Conservation (phyloP, 441 rosid species). For the Aquilaria agallochum region DNA sequence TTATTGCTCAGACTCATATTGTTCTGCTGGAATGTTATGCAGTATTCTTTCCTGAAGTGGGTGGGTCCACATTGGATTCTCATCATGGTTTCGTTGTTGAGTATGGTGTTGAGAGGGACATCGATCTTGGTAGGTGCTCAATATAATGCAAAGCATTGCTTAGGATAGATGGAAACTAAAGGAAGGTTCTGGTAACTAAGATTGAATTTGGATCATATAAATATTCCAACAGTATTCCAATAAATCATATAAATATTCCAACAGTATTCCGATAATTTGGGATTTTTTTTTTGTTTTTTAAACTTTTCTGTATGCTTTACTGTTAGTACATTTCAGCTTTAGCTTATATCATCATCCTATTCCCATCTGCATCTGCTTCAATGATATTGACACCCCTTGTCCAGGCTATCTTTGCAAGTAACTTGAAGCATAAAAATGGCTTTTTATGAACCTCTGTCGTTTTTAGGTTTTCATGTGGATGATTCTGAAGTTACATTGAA, state of each 20-base stretch:
- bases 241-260: not conserved
- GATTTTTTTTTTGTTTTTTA: slow-evolving; percentile 2
- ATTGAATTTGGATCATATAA: slow-evolving; percentile 1
- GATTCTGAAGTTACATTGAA: slow-evolving; percentile 71
- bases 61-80: slow-evolving; percentile 61
- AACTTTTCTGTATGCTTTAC: not conserved
- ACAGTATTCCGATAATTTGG: not conserved
- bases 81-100: slow-evolving; percentile 82
- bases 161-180: slow-evolving; percentile 6
- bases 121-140: slow-evolving; percentile 57
- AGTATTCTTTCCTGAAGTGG: slow-evolving; percentile 64
- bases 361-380: not conserved
- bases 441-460: slow-evolving; percentile 10
- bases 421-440: slow-evolving; percentile 5
- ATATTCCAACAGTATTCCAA: not conserved
- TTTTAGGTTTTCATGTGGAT: slow-evolving; percentile 72
- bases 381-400: not conserved
- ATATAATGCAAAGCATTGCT: not conserved
- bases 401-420: not conserved
- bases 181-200: not conserved
- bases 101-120: slow-evolving; percentile 62
- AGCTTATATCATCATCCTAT: slow-evolving; percentile 1
- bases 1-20: slow-evolving; percentile 10
- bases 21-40: slow-evolving; percentile 16
- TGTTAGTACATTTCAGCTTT: slow-evolving; percentile 1